Evolutionary conservation across 441 rosid species (phyloP).

Genomic region (Jatropha podagrica): DNA sequence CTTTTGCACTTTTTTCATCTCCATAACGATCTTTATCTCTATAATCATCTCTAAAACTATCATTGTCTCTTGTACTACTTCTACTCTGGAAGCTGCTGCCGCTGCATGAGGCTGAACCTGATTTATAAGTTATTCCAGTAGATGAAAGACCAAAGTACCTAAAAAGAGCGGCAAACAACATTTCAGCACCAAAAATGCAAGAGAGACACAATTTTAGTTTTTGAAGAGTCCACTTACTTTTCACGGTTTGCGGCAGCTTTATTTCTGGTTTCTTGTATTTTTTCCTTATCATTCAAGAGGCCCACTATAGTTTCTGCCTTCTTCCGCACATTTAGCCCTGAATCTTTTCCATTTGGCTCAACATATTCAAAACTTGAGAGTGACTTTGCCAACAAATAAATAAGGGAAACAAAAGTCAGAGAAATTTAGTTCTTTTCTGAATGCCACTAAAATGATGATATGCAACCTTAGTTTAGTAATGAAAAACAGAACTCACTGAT

Average conservation of each 20-base stretch:
- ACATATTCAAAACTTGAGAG: slow-evolving; percentile 85
- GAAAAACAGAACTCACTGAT: slow-evolving; percentile 59
- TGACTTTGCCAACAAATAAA: slow-evolving; percentile 47
- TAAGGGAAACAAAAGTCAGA: slow-evolving; percentile 27
- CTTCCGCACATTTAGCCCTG: slow-evolving; percentile 94
- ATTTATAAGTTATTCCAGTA: slow-evolving; percentile 66
- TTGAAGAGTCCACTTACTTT: slow-evolving; percentile 53
- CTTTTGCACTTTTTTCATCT: slow-evolving; percentile 48
- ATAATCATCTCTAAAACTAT: slow-evolving; percentile 49
- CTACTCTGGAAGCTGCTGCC: slow-evolving; percentile 49
- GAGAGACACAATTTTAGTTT: slow-evolving; percentile 15
- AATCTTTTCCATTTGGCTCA: slow-evolving; percentile 95
- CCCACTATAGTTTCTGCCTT: slow-evolving; percentile 77
- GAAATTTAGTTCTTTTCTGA: slow-evolving; percentile 17
- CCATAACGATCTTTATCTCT: slow-evolving; percentile 44
- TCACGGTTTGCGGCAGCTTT: slow-evolving; percentile 93
- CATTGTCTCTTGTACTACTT: slow-evolving; percentile 48
- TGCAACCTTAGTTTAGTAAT: slow-evolving; percentile 11
- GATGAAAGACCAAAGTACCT: slow-evolving; percentile 98
- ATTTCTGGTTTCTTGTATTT: slow-evolving; percentile 81
- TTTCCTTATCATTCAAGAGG: slow-evolving; percentile 81
- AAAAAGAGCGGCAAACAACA: slow-evolving; percentile 18
- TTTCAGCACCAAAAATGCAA: slow-evolving; percentile 20
- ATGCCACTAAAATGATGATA: background rate
- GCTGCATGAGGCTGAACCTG: slow-evolving; percentile 62